These are phyloP conservation scores for Colletotrichum limetticola DNA, from an alignment of 2,329 filamentous ascomycete species.

Conservation along the genomic window DNA sequence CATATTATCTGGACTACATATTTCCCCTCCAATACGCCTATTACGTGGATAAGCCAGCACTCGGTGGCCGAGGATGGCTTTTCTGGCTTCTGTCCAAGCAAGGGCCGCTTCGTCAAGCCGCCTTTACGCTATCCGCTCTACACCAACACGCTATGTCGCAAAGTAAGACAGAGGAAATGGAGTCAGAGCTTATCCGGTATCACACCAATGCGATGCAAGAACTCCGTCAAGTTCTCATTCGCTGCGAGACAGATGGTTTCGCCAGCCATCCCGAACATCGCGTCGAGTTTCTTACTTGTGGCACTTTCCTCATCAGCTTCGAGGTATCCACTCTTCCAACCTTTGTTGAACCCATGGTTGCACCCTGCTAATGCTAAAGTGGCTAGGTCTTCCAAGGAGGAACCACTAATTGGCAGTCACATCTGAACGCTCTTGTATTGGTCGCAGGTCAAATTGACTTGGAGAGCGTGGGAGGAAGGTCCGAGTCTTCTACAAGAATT, in stretches of 20 bases:
- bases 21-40: slow-evolving; percentile 42
- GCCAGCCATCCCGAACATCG: slow-evolving; percentile 34
- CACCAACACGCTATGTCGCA: slow-evolving; percentile 40
- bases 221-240: slow-evolving; percentile 36
- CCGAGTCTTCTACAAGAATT: not conserved
- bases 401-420: slow-evolving; percentile 23
- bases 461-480: not conserved
- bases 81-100: slow-evolving; percentile 38
- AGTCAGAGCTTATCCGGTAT: slow-evolving; percentile 38
- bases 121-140: slow-evolving; percentile 40
- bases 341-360: not conserved
- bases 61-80: slow-evolving; percentile 42
- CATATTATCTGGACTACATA: slow-evolving; percentile 43
- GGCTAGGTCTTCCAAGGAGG: slow-evolving; percentile 31
- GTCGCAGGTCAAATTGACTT: slow-evolving; percentile 7
- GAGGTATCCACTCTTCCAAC: slow-evolving; percentile 33
- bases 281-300: slow-evolving; percentile 41
- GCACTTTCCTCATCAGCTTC: slow-evolving; percentile 41
- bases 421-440: slow-evolving; percentile 22
- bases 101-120: slow-evolving; percentile 40
- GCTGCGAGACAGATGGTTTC: slow-evolving; percentile 13
- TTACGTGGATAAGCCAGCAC: slow-evolving; percentile 39
- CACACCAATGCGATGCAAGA: slow-evolving; percentile 42
- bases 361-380: slow-evolving; percentile 7
- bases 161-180: slow-evolving; percentile 35